Evolutionary conservation across 495 filamentous ascomycete genomes (phyloP).

Genomic region (Recurvomyces mirabilis): DNA sequence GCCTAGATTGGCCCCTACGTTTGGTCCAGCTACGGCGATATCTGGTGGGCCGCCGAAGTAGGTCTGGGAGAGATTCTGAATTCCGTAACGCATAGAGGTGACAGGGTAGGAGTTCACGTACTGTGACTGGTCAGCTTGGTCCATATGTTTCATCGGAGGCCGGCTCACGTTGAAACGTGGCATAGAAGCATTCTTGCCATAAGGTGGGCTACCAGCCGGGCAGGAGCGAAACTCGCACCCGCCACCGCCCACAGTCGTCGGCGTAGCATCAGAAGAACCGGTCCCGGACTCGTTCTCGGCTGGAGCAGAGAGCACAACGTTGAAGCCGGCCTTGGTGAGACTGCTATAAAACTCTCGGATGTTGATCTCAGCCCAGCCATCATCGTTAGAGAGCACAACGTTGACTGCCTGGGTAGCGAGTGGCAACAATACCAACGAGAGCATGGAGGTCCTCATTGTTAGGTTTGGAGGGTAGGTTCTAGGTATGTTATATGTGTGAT

Average conservation of each 20-base stretch:
- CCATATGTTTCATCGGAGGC: not conserved
- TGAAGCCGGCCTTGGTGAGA: slow-evolving; percentile 42
- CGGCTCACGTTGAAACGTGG: slow-evolving; percentile 40
- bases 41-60: slow-evolving; percentile 42
- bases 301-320: slow-evolving; percentile 50
- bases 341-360: slow-evolving; percentile 44
- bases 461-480: too few species aligned
- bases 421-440: slow-evolving; percentile 25
- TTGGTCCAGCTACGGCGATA: slow-evolving; percentile 53
- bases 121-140: not conserved
- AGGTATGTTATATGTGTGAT: too few species aligned
- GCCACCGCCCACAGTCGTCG: slow-evolving; percentile 32
- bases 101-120: slow-evolving; percentile 62
- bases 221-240: slow-evolving; percentile 50
- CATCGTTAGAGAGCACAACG: slow-evolving; percentile 57
- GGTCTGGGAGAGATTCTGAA: slow-evolving; percentile 41
- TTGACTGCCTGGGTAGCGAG: slow-evolving; percentile 34
- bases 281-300: slow-evolving; percentile 55
- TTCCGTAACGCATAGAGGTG: slow-evolving; percentile 52
- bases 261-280: slow-evolving; percentile 43
- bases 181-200: slow-evolving; percentile 44
- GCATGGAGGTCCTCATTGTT: too few species aligned
- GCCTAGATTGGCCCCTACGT: slow-evolving; percentile 51
- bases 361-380: slow-evolving; percentile 62
- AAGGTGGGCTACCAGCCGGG: slow-evolving; percentile 41